phyloP scores from a whole-genome alignment of 371 early-diverging fungal genomes.

The Apophysomyces trapeziformis region DNA sequence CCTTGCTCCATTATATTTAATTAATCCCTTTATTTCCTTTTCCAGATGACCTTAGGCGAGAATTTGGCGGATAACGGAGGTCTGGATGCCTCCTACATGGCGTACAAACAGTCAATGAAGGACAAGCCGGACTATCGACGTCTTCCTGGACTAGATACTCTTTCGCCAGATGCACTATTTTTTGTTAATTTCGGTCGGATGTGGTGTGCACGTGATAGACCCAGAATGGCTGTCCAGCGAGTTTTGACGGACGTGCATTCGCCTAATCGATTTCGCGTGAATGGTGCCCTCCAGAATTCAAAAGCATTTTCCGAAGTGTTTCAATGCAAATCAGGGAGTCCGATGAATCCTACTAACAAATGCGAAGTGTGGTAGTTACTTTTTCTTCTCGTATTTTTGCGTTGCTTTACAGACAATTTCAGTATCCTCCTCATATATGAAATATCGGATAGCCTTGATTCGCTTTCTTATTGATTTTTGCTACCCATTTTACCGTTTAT shows the following conservation, averaged over 20 bases:
- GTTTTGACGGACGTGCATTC: conserved; percentile 58
- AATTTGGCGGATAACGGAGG: conserved; percentile 82
- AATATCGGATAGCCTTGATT: too few relatives aligned
- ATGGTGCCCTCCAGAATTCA: conserved; percentile 68
- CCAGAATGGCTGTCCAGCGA: conserved; percentile 35
- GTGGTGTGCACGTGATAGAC: conserved; percentile 51
- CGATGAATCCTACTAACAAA: conserved; percentile 60
- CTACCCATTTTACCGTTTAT: too few relatives aligned
- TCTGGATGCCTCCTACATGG: conserved; percentile 37
- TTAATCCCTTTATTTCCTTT: too few relatives aligned
- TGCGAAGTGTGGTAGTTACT: conserved; percentile 54
- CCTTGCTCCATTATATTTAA: neutral
- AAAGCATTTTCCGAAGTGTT: conserved; percentile 64
- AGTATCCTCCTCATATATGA: too few relatives aligned
- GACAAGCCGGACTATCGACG: neutral
- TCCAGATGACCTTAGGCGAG: conserved; percentile 61
- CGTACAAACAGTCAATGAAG: conserved; percentile 34
- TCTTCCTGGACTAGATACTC: neutral
- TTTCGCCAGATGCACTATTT: conserved; percentile 55
- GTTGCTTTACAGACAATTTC: too few relatives aligned
- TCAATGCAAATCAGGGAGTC: conserved; percentile 55
- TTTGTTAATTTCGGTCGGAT: conserved; percentile 53
- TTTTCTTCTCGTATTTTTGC: too few relatives aligned
- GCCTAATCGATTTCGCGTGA: conserved; percentile 60
- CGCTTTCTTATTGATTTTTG: too few relatives aligned